These are phyloP conservation scores for Rhynchosporium graminicola DNA, from an alignment of 2,329 filamentous ascomycete species.

Conservation along the genomic window DNA sequence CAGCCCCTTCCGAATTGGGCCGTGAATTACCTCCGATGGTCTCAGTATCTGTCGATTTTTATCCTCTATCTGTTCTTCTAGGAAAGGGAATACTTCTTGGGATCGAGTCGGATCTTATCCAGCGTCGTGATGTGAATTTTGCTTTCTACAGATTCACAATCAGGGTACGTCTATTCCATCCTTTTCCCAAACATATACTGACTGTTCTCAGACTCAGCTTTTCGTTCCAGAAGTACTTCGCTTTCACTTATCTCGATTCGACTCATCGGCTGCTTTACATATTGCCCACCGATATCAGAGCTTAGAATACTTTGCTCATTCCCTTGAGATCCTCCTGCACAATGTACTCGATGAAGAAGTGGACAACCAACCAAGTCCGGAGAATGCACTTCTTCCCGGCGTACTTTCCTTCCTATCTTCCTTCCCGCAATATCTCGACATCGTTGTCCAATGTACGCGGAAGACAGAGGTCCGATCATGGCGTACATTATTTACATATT, in stretches of 20 bases:
- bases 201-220: constrained; percentile 72
- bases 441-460: constrained; percentile 93
- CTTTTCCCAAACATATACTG: constrained; percentile 15
- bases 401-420: constrained; percentile 67
- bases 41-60: constrained; percentile 87
- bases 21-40: constrained; percentile 75
- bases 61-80: constrained; percentile 84
- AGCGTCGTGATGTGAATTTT: constrained; percentile 87
- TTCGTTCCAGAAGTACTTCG: constrained; percentile 88
- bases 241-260: constrained; percentile 73
- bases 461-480: constrained; percentile 96
- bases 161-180: constrained; percentile 58
- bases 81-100: constrained; percentile 88
- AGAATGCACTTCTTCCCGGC: constrained; percentile 64
- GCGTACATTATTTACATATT: constrained; percentile 88
- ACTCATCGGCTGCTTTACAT: constrained; percentile 76
- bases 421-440: constrained; percentile 85
- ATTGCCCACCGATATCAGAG: constrained; percentile 83
- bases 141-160: constrained; percentile 87
- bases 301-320: constrained; percentile 90
- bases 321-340: constrained; percentile 87
- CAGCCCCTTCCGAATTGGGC: constrained; percentile 63
- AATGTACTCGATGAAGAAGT: constrained; percentile 94
- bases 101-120: constrained; percentile 89
- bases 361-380: constrained; percentile 66